Evolutionary conservation across 768 basidiomycete species (phyloP), one percentile per base, ranked within the genome.

Genomic region (Omphalotus guepiniiformis): DNA sequence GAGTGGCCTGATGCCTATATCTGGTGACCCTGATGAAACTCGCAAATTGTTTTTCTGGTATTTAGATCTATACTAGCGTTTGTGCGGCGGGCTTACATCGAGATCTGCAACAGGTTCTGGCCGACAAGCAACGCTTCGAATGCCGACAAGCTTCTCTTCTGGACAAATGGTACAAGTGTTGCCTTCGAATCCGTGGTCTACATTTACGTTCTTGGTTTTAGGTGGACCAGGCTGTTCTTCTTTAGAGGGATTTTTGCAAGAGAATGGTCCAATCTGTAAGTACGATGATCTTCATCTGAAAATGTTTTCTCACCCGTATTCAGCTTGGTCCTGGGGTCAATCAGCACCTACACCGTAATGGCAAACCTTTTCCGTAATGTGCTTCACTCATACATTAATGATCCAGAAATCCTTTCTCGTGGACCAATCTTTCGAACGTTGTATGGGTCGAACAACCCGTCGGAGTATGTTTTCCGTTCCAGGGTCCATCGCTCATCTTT

Each of bases 401-500:
- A 70, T 74, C 66, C 4, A 73, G 68, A 3, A 87, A 85, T 52
- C 72, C 77, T 22, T 76, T 70, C 58, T 80, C 83, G 41, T 87
- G 84, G 84, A 86, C 83, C 0, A 85, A 84, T 52, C 66, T 86
- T 5, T 80, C 82, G 12, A 78, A 82, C 51, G 65, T 84, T 19
- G 63, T 85, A 27, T 87, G 75, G 70, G 76, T 87, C 9, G 85
- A 87, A 49, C 85, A 86, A 55, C 85, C 85, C 8, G 79, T 86
- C 28, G 85, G 85, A 40, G 71, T 71, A 61, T n/a, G 62, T 42
- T 3, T 8, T 30, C 16, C 26, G 8, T 32, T 38, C 16, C 3
- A 23, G 19, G 23, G 26, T 15, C 39, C 19, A 26, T 3, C 19
- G 8, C 16, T 36, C 42, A 36, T 41, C 39, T 16, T 39, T 25